phyloP scores from a whole-genome alignment of 2,329 filamentous ascomycete genomes.

The Monilinia fructigena region DNA sequence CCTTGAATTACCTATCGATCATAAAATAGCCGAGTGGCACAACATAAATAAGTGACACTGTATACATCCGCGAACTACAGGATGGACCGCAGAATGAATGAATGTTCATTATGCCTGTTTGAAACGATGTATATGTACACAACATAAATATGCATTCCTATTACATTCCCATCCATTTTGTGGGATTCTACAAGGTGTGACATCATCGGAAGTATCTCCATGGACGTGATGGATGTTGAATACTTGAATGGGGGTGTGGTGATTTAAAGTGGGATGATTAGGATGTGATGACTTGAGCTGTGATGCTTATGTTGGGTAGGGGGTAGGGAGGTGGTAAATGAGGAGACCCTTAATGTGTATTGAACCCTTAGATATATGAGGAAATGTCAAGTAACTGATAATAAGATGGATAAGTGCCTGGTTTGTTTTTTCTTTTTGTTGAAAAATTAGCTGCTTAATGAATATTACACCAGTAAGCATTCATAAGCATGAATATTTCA shows the following conservation, averaged over 20 bases:
- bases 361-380: background rate
- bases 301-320: too few relatives aligned
- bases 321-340: background rate
- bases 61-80: background rate
- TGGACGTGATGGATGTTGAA: background rate
- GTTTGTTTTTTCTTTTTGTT: background rate
- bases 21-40: background rate
- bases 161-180: constrained; percentile 5
- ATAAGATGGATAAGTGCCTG: too few relatives aligned
- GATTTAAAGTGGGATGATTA: too few relatives aligned
- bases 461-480: background rate
- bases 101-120: background rate
- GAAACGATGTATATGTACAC: too few relatives aligned
- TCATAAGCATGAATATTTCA: constrained; percentile 5
- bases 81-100: too few relatives aligned
- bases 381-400: background rate
- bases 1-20: background rate
- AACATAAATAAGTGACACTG: background rate
- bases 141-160: background rate
- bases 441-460: too few relatives aligned
- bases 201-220: background rate
- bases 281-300: background rate
- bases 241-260: background rate
- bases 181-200: background rate
- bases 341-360: constrained; percentile 2